Conservation (phyloP, 768 basidiomycete genomes). For the Galerina marginata region DNA sequence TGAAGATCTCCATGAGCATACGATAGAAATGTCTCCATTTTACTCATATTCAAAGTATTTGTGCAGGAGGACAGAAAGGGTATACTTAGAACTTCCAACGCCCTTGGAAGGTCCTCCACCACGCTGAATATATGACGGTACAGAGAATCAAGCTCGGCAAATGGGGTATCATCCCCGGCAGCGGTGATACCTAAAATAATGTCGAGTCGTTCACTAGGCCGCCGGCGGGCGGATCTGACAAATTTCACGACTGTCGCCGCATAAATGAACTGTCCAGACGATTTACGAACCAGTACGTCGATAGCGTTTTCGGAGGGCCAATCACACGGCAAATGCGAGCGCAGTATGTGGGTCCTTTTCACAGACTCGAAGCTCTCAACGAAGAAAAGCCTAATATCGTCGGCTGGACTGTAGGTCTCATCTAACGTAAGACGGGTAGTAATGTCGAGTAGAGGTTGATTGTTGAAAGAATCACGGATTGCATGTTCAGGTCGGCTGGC, state of each 20-base stretch:
- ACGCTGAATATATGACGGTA: conserved; percentile 12
- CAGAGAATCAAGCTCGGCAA: conserved; percentile 11
- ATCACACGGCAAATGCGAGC: not conserved
- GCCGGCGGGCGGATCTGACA: not conserved
- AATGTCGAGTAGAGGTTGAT: not conserved
- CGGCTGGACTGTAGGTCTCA: conserved; percentile 5
- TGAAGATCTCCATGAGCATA: too few relatives aligned
- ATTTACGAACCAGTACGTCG: conserved; percentile 6
- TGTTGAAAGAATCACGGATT: conserved; percentile 1
- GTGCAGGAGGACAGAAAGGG: too few relatives aligned
- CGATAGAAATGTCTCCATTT: too few relatives aligned
- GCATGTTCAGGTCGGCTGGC: conserved; percentile 17
- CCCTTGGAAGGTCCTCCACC: conserved; percentile 1
- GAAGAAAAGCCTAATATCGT: conserved; percentile 8
- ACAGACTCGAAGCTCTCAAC: not conserved
- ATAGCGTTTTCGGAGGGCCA: conserved; percentile 12
- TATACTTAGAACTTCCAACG: not conserved
- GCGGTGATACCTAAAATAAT: not conserved
- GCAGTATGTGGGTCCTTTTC: not conserved
- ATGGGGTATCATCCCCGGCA: conserved; percentile 5
- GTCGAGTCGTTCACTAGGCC: conserved; percentile 3
- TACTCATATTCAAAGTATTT: too few relatives aligned
- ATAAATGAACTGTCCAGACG: conserved; percentile 18
- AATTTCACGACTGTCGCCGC: conserved; percentile 13
- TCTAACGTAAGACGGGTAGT: conserved; percentile 2